These are phyloP conservation scores for Polyporus arcularius DNA, from an alignment of 768 basidiomycete genomes.

Conservation along the genomic window DNA sequence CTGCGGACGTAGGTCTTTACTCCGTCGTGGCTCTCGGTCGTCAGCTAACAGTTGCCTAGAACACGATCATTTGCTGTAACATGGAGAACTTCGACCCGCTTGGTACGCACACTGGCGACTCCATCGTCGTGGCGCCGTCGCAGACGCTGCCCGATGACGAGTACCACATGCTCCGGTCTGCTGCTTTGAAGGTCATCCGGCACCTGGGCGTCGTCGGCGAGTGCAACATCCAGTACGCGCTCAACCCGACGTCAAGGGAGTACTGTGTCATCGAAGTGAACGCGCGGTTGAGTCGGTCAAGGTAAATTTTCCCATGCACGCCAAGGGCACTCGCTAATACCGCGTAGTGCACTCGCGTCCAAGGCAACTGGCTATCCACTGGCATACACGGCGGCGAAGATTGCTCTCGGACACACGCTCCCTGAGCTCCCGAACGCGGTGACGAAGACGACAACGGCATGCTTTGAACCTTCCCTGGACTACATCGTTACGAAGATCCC, in stretches of 20 bases:
- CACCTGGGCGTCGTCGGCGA: constrained; percentile 92
- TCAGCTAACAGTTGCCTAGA: constrained; percentile 45
- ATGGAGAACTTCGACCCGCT: constrained; percentile 99
- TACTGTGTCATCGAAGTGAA: constrained; percentile 99
- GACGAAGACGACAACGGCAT: constrained; percentile 98
- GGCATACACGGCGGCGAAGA: constrained; percentile 98
- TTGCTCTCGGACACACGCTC: constrained; percentile 95
- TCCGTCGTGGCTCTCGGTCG: background rate
- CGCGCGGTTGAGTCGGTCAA: constrained; percentile 90
- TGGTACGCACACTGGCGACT: constrained; percentile 98
- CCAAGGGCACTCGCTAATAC: constrained; percentile 7
- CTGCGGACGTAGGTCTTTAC: constrained; percentile 76
- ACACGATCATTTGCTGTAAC: constrained; percentile 99
- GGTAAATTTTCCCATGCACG: constrained; percentile 39
- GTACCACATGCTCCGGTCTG: constrained; percentile 98
- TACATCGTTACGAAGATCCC: constrained; percentile 99
- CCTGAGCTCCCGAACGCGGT: constrained; percentile 98
- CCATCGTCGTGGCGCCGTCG: constrained; percentile 98
- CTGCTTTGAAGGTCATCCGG: constrained; percentile 87
- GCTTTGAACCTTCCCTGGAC: constrained; percentile 98
- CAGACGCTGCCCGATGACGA: constrained; percentile 97
- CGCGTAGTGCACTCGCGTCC: constrained; percentile 83
- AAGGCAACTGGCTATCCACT: constrained; percentile 99
- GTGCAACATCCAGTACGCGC: constrained; percentile 98
- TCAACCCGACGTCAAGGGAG: constrained; percentile 89